phyloP scores from a whole-genome alignment of 306 rosid genomes.

The Argentina anserina region DNA sequence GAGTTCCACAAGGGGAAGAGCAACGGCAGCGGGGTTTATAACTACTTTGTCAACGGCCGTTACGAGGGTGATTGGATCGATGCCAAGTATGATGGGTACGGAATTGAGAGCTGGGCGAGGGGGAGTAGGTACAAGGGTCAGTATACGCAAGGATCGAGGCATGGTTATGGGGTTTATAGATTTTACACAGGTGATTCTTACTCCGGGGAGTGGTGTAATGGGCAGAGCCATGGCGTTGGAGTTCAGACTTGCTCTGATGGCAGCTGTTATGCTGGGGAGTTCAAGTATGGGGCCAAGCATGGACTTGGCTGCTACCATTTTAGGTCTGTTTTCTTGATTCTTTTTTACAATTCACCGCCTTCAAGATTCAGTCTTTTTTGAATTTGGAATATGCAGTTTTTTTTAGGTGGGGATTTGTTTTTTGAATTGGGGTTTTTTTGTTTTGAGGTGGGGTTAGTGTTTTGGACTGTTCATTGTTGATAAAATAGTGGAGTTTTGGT shows the following conservation, averaged over 20 bases:
- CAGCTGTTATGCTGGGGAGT: constrained; percentile 78
- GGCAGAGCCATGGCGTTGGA: constrained; percentile 95
- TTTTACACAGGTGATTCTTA: constrained; percentile 89
- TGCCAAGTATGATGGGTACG: constrained; percentile 85
- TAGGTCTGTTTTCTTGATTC: constrained; percentile 42
- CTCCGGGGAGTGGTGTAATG: constrained; percentile 89
- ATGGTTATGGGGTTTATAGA: constrained; percentile 81
- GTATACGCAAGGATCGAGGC: constrained; percentile 76
- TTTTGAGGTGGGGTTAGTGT: neutral
- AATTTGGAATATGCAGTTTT: neutral
- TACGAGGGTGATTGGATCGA: constrained; percentile 98
- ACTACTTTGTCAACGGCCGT: constrained; percentile 79
- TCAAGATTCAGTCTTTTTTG: neutral
- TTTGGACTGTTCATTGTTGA: constrained; percentile 13
- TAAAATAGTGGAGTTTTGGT: constrained; percentile 18
- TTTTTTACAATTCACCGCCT: neutral
- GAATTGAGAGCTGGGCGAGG: constrained; percentile 92
- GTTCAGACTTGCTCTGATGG: constrained; percentile 90
- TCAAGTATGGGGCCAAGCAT: constrained; percentile 85
- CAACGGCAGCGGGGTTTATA: constrained; percentile 94
- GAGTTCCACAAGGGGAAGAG: constrained; percentile 79
- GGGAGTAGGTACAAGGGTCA: constrained; percentile 87
- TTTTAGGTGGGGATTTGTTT: neutral
- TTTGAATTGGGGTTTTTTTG: neutral
- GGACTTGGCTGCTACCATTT: constrained; percentile 95